These are phyloP conservation scores for Eleusine coracana DNA, from an alignment of 176 grass and related monocot genomes.

Conservation along the genomic window DNA sequence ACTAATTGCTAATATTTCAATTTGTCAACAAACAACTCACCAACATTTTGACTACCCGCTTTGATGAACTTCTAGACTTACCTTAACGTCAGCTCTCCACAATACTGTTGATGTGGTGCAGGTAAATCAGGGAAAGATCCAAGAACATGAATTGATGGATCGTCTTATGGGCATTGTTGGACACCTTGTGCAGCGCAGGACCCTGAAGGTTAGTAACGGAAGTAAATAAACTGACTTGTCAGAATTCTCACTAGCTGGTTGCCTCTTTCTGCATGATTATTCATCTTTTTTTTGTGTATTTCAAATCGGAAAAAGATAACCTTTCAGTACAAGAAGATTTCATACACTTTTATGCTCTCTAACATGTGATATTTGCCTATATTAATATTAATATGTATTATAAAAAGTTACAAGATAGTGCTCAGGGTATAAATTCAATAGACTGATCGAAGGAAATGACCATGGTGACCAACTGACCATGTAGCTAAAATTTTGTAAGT, in stretches of 20 bases:
- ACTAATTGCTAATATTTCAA: background rate
- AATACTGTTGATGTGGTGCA: conserved; percentile 47
- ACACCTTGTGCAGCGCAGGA: conserved; percentile 91
- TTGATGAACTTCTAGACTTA: conserved; percentile 10
- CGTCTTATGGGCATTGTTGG: conserved; percentile 97
- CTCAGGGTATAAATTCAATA: background rate
- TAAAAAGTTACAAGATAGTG: background rate
- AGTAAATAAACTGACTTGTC: conserved; percentile 35
- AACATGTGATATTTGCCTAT: background rate
- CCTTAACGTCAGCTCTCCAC: conserved; percentile 4
- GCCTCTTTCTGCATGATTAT: conserved; percentile 13
- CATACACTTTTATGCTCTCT: background rate
- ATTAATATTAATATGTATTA: conserved; percentile 21
- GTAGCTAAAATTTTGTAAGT: background rate
- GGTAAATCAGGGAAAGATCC: conserved; percentile 82
- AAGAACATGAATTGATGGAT: conserved; percentile 83
- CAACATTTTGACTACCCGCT: background rate
- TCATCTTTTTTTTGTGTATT: conserved; percentile 1
- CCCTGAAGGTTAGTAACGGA: conserved; percentile 71
- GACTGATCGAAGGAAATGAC: background rate
- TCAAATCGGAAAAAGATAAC: conserved; percentile 2
- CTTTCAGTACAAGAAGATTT: conserved; percentile 17
- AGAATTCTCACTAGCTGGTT: background rate
- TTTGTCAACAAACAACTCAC: conserved; percentile 3
- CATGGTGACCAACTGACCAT: background rate